Evolutionary conservation across 2,329 filamentous ascomycete genomes (phyloP), one percentile per base, ranked within the genome.

Genomic region (Cercospora citrullina): DNA sequence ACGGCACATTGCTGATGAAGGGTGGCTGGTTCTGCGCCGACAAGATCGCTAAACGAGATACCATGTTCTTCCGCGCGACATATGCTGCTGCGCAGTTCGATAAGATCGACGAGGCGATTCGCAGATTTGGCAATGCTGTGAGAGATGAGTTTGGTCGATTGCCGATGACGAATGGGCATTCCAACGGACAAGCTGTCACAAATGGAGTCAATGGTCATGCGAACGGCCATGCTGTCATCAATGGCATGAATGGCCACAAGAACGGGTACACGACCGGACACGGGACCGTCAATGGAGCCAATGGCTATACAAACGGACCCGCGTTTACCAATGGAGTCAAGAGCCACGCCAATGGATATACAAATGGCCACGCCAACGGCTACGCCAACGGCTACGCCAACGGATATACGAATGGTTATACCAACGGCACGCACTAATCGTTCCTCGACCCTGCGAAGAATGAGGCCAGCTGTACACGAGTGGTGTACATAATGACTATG

Each of bases 11-110:
- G 57, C 85, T 95, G 2, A 93, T 91, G 67, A 87, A 91, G 59
- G 95, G 95, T 3, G 94, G 90, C 59, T 99, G 94, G 94, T 99
- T 98, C 85, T 86, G 88, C 67, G 91, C 94, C 0, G 90, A 95
- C 77, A 86, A 85, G 53, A 84, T 87, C 59, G 84, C 83, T 10
- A 78, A 81, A 63, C 82, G 84, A 61, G 75, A 84, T 81, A 90
- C 89, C 30, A 84, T 97, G 80, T 97, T 92, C 82, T 96, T 98
- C 84, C 87, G 95, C 63, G 89, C 92, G 4, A 99, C 94, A 0
- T 99, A 91, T 82, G 94, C 94, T 0, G 90, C 93, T 42, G 93
- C 93, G 2, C 89, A 79, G 21, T 77, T 76, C 39, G 81, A 82
- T 61, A 79, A 82, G 80, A 84, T 85, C 69, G 77, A 83, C 16